Percentiles rank a stretch among this genome's conserved stretches.
Evolutionary conservation across 225 moss, liverwort and hornwort species (phyloP).

Genomic region (Lunularia cruciata): DNA sequence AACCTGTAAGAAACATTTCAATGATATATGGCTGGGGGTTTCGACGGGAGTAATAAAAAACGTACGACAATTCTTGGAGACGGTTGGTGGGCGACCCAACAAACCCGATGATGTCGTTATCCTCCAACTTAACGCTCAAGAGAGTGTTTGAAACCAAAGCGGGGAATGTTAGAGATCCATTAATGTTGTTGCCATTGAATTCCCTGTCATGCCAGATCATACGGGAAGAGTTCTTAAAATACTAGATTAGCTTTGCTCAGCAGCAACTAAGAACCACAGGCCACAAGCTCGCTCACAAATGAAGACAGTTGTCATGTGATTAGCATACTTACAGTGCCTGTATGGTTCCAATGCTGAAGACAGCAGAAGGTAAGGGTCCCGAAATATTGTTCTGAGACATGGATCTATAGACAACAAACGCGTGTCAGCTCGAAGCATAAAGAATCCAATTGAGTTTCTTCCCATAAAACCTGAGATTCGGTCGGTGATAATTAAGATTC

Average conservation of each 20-base stretch:
- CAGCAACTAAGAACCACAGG: not conserved
- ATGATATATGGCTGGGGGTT: not conserved
- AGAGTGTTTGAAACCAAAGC: slow-evolving; percentile 12
- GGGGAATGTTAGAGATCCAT: slow-evolving; percentile 44
- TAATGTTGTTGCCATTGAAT: slow-evolving; percentile 53
- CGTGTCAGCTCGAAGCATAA: not conserved
- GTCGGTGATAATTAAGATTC: not conserved
- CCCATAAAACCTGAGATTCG: not conserved
- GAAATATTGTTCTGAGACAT: not conserved
- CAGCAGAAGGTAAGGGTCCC: not conserved
- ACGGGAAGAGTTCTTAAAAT: no score
- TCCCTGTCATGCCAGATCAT: slow-evolving; percentile 42
- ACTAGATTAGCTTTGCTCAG: not conserved
- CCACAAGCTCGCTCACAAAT: not conserved
- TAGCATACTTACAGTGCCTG: slow-evolving; percentile 12
- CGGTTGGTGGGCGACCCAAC: slow-evolving; percentile 2
- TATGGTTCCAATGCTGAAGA: not conserved
- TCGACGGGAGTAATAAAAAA: not conserved
- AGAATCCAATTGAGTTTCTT: no score
- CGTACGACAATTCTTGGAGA: not conserved
- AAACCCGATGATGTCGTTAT: slow-evolving; percentile 33
- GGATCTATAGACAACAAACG: not conserved
- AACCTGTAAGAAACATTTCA: not conserved
- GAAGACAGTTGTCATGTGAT: not conserved
- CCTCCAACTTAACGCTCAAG: slow-evolving; percentile 7